Conservation (phyloP, 2,329 filamentous ascomycete genomes). For the Arthroderma sp. region DNA sequence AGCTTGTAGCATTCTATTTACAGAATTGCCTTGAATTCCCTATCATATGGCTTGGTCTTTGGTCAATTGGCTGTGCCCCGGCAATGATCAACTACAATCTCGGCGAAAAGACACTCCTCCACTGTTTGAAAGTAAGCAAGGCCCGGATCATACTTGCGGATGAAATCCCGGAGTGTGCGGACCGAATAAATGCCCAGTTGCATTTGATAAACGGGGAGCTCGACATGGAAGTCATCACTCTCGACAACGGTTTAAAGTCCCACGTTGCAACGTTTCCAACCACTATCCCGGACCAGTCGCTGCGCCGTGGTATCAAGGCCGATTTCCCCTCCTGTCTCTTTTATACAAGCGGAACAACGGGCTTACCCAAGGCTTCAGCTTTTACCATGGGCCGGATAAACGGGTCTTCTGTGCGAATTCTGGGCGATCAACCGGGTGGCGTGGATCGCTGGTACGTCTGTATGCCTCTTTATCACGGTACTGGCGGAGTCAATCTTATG, state of each 20-base stretch:
- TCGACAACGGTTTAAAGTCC: constrained; percentile 38
- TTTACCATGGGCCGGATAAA: constrained; percentile 42
- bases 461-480: constrained; percentile 69
- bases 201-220: constrained; percentile 40
- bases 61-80: constrained; percentile 53
- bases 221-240: constrained; percentile 43
- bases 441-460: constrained; percentile 58
- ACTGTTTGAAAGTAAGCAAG: constrained; percentile 49
- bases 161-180: constrained; percentile 39
- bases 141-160: constrained; percentile 48
- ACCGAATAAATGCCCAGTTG: constrained; percentile 42
- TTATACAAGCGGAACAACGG: constrained; percentile 66
- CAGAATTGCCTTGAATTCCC: constrained; percentile 55
- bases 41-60: constrained; percentile 51
- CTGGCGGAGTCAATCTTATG: constrained; percentile 49
- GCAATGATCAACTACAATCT: constrained; percentile 62
- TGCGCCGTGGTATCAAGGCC: constrained; percentile 39
- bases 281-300: constrained; percentile 41
- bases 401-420: constrained; percentile 21
- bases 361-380: constrained; percentile 56
- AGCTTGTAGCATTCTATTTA: constrained; percentile 54
- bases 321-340: constrained; percentile 50
- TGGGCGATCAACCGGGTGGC: constrained; percentile 16
- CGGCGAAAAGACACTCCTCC: constrained; percentile 48
- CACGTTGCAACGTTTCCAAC: constrained; percentile 38